Conservation (phyloP, 2,329 filamentous ascomycete genomes). For the Xylaria hypoxylon region DNA sequence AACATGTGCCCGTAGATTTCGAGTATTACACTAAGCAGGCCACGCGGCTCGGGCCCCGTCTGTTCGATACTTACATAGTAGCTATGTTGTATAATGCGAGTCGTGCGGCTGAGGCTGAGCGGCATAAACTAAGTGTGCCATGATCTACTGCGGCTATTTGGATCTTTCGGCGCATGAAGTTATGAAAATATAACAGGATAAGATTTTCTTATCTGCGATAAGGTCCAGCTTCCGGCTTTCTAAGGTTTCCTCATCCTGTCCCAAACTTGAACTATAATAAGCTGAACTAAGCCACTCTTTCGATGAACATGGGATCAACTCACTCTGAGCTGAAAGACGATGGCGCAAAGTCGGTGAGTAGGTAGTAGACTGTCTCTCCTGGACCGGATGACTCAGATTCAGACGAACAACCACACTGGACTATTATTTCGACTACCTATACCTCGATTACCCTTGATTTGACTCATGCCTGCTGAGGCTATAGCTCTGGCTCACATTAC, state of each 20-base stretch:
- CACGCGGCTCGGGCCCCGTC: not conserved
- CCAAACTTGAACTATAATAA: not conserved
- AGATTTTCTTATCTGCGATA: not conserved
- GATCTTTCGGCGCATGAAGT: not conserved
- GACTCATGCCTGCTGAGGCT: constrained; percentile 2
- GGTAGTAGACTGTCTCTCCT: constrained; percentile 2
- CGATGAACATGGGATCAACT: not conserved
- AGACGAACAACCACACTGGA: not conserved
- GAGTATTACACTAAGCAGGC: not conserved
- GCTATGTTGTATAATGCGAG: not conserved
- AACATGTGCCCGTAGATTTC: too few species aligned
- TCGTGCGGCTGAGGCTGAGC: constrained; percentile 28
- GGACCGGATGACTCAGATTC: constrained; percentile 2
- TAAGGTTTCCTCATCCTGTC: not conserved
- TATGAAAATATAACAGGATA: not conserved
- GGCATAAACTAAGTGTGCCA: constrained; percentile 2
- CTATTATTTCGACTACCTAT: not conserved
- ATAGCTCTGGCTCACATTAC: not conserved
- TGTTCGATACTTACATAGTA: not conserved
- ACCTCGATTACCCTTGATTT: not conserved
- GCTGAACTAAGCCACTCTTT: not conserved
- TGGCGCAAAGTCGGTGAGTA: constrained; percentile 16
- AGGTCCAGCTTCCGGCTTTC: too few species aligned
- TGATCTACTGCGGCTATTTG: not conserved
- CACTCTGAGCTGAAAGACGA: constrained; percentile 10